Evolutionary conservation across 352 stramenopile species (phyloP).

Genomic region (Globisporangium carolinianum): DNA sequence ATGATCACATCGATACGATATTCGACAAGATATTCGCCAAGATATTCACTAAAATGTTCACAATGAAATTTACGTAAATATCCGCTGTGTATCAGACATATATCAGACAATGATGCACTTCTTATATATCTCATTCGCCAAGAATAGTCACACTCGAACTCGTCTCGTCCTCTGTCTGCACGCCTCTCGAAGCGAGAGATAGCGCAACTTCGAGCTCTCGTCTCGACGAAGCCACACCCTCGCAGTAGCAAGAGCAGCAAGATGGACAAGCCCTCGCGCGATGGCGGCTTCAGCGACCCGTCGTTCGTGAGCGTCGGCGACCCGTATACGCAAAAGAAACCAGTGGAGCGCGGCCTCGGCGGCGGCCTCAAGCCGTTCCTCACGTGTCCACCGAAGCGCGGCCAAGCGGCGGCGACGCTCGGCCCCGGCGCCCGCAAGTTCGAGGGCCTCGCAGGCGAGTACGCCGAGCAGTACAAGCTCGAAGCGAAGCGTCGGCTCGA

Average conservation of each 20-base stretch:
- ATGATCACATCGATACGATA: no score
- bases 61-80: no score
- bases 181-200: neutral
- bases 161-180: no score
- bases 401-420: constrained; percentile 51
- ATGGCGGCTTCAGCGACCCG: constrained; percentile 70
- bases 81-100: no score
- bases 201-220: no score
- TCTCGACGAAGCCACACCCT: no score
- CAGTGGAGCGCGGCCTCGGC: constrained; percentile 42
- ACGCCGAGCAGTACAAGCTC: constrained; percentile 65
- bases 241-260: neutral
- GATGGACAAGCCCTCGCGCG: constrained; percentile 42
- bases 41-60: no score
- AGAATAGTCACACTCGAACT: no score
- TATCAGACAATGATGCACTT: no score
- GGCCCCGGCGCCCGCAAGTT: constrained; percentile 56
- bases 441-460: constrained; percentile 51
- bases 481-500: constrained; percentile 56
- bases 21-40: no score
- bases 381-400: constrained; percentile 62
- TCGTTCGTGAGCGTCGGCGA: constrained; percentile 64
- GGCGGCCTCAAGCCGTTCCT: constrained; percentile 66
- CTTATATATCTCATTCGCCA: no score
- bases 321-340: constrained; percentile 39